Evolutionary conservation across 1,139 yeast genomes (phyloP).

Genomic region (Debaryomyces coudertii): DNA sequence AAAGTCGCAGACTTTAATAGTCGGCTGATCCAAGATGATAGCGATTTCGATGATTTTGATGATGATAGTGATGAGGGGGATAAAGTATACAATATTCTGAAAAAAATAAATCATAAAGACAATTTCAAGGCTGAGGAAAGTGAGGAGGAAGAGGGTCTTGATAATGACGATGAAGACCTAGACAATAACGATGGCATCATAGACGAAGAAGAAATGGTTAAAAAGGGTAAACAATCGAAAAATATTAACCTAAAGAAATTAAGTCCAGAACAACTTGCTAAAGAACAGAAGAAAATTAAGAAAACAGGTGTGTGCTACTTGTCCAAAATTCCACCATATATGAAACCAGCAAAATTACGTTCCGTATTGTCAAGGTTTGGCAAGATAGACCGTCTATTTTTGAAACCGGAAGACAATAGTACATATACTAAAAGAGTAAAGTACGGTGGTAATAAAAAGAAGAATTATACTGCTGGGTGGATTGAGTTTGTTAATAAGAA

Average conservation of each 20-base stretch:
- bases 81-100: slow-evolving; percentile 14
- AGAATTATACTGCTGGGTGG: slow-evolving; percentile 94
- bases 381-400: slow-evolving; percentile 76
- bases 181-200: slow-evolving; percentile 16
- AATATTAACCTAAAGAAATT: slow-evolving; percentile 49
- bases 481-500: slow-evolving; percentile 83
- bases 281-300: slow-evolving; percentile 60
- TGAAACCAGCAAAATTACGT: slow-evolving; percentile 91
- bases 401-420: slow-evolving; percentile 82
- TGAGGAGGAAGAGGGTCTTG: slow-evolving; percentile 14
- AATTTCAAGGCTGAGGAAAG: slow-evolving; percentile 16
- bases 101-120: slow-evolving; percentile 13
- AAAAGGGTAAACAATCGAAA: slow-evolving; percentile 24
- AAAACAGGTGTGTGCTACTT: slow-evolving; percentile 91
- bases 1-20: slow-evolving; percentile 15
- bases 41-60: slow-evolving; percentile 14
- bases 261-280: slow-evolving; percentile 55
- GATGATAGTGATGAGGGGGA: slow-evolving; percentile 14
- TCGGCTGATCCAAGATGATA: slow-evolving; percentile 4
- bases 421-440: slow-evolving; percentile 70
- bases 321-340: slow-evolving; percentile 91
- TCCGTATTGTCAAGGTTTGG: slow-evolving; percentile 84
- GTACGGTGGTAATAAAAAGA: slow-evolving; percentile 93
- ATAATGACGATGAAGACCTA: slow-evolving; percentile 16
- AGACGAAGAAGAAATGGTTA: slow-evolving; percentile 22